Percentiles rank a stretch among this genome's conserved stretches.
phyloP scores from a whole-genome alignment of 176 grass and related monocot species.

The Paspalum vaginatum region DNA sequence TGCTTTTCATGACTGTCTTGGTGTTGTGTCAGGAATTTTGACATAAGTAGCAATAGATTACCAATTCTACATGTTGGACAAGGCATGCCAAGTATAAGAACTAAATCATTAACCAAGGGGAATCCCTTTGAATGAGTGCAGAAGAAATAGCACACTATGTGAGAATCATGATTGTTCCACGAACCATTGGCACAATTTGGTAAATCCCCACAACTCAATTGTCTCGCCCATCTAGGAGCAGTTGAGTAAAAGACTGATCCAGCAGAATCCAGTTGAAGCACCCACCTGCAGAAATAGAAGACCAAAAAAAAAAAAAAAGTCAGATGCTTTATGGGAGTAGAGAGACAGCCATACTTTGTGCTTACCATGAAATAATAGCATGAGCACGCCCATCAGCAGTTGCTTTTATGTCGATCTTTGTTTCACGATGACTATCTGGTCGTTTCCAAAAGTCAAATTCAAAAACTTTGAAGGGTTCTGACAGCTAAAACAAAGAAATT shows the following conservation, averaged over 20 bases:
- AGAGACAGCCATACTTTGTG: slow-evolving; percentile 16
- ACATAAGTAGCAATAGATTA: background rate
- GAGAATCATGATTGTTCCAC: slow-evolving; percentile 29
- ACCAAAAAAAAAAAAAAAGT: slow-evolving; percentile 20
- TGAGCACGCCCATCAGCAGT: slow-evolving; percentile 60
- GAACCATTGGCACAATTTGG: slow-evolving; percentile 36
- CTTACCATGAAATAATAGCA: slow-evolving; percentile 94
- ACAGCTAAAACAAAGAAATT: slow-evolving; percentile 67
- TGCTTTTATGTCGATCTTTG: slow-evolving; percentile 59
- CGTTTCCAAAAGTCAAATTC: slow-evolving; percentile 94
- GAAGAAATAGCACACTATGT: slow-evolving; percentile 9
- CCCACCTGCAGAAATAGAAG: slow-evolving; percentile 69
- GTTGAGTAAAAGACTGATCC: slow-evolving; percentile 87
- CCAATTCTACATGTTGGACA: slow-evolving; percentile 1
- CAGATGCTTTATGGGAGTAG: background rate
- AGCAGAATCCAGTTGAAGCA: slow-evolving; percentile 85
- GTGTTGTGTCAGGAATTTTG: background rate
- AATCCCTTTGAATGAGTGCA: background rate
- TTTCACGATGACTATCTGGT: slow-evolving; percentile 78
- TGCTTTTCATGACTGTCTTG: background rate
- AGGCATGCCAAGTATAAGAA: background rate
- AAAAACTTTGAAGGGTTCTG: slow-evolving; percentile 98
- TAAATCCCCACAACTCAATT: slow-evolving; percentile 37
- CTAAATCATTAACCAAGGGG: background rate
- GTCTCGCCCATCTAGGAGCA: slow-evolving; percentile 76